A percentile compares a stretch with the other conserved stretches of the same genome.
These are phyloP conservation scores for Lachancea cidri DNA, from an alignment of 805 yeast genomes.

Conservation along the genomic window DNA sequence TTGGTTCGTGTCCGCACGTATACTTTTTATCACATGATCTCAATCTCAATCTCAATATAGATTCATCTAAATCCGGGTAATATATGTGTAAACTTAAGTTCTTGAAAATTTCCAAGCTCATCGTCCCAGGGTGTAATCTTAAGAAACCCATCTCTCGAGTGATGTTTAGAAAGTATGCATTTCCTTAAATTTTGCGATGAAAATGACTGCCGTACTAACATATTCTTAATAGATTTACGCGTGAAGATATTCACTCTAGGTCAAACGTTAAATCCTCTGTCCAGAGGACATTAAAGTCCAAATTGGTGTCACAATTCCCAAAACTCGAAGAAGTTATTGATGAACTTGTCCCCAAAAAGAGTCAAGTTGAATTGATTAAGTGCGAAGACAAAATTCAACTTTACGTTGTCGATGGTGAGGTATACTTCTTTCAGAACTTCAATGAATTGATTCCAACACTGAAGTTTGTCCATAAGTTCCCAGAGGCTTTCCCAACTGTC, in stretches of 20 bases:
- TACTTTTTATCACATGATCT: too few relatives aligned
- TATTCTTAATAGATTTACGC: constrained; percentile 48
- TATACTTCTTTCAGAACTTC: constrained; percentile 75
- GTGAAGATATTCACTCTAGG: constrained; percentile 84
- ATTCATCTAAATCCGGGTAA: neutral
- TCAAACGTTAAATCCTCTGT: constrained; percentile 90
- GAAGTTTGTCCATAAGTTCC: constrained; percentile 72
- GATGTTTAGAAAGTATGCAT: constrained; percentile 12
- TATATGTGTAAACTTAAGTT: neutral
- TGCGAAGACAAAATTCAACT: constrained; percentile 87
- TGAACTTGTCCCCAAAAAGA: constrained; percentile 80
- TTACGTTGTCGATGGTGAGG: constrained; percentile 66
- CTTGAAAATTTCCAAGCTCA: neutral
- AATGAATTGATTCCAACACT: constrained; percentile 74
- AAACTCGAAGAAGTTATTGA: constrained; percentile 72
- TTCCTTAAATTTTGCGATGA: neutral
- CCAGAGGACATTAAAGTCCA: constrained; percentile 81
- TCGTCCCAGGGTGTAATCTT: neutral
- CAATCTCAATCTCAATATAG: too few relatives aligned
- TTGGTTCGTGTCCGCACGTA: neutral
- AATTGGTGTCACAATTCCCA: constrained; percentile 69
- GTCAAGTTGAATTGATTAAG: constrained; percentile 72
- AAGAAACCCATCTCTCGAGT: neutral
- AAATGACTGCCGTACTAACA: too few relatives aligned
- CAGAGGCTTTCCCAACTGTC: constrained; percentile 76